phyloP scores from a whole-genome alignment of 257 asterid species.

The Nicotiana benthamiana region DNA sequence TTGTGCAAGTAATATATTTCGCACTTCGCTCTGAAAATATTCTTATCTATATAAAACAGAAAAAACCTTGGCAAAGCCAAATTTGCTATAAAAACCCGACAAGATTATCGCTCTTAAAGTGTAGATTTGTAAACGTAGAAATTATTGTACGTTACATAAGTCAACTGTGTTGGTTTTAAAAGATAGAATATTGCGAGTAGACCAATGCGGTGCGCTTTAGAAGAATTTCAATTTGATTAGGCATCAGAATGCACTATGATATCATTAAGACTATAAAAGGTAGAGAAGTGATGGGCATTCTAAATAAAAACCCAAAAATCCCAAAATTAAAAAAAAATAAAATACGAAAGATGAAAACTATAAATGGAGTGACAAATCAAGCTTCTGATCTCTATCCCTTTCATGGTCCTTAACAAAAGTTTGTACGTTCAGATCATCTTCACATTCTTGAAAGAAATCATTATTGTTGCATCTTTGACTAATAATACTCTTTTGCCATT shows the following conservation, averaged over 20 bases:
- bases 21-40: too few relatives aligned
- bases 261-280: neutral
- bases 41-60: too few relatives aligned
- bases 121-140: too few relatives aligned
- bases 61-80: too few relatives aligned
- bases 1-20: too few relatives aligned
- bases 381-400: conserved; percentile 35
- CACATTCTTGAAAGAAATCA: conserved; percentile 19
- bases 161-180: too few relatives aligned
- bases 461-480: conserved; percentile 12
- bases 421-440: neutral
- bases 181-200: too few relatives aligned
- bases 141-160: too few relatives aligned
- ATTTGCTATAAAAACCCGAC: too few relatives aligned
- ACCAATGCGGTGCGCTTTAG: too few relatives aligned
- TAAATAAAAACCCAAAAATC: neutral
- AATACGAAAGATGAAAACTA: conserved; percentile 8
- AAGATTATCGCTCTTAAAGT: too few relatives aligned
- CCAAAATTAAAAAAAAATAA: neutral
- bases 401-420: neutral
- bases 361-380: conserved; percentile 83
- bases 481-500: conserved; percentile 31
- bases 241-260: neutral
- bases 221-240: neutral
- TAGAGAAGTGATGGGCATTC: neutral